Base-by-base conservation (phyloP, 352 stramenopile species). In the Globisporangium apiculatum region DNA sequence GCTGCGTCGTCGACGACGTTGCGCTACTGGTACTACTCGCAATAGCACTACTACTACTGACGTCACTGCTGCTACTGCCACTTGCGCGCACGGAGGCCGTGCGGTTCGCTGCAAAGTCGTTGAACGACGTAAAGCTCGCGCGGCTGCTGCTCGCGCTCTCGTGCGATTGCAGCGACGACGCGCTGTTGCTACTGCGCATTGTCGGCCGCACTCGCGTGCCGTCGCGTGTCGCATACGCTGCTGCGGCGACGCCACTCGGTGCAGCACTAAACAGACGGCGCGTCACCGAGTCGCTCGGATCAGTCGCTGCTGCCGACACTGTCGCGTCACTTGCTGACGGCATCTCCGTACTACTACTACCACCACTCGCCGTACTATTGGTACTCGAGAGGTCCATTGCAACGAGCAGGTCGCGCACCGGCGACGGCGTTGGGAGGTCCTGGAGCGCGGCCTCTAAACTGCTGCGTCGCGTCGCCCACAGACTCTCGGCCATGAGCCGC, bases 391-490 rank as follows among this genome's bases (percentile, higher is more conserved):
- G 55, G 5, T 64, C 71, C 71, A 84, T 78, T 1, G 70, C 57
- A 36, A 65, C 60, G 0, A 91, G 67, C 54, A 80, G 61, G 47
- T 81, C 64, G 9, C 68, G 71, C 18, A 89, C 74, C 15, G 71
- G 72, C 15, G 79, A 89, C 4, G 73, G 75, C 24, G 75, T 62
- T 2, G 79, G 77, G 7, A 89, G 48, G 51, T 91, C 79, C 37
- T 80, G 76, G 45, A 90, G 66, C 14, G 77, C 76, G 9, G 60
- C 67, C 50, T 90, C 77, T 38, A 94, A 89, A 0, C 57, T 72
- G 48, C 71, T 65, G 10, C 65, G 61, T 0, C 80, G 69, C 14
- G 77, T 75, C 55, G 80, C 79, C 53, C 71, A 68, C 47, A 94
- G 55, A 43, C 77, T 83, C 35, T 83, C 72, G 2, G 79, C 71